A percentile compares a stretch with the other conserved stretches of the same genome.
These are phyloP conservation scores for Neonectria magnoliae DNA, from an alignment of 2,329 filamentous ascomycete species.

Conservation along the genomic window DNA sequence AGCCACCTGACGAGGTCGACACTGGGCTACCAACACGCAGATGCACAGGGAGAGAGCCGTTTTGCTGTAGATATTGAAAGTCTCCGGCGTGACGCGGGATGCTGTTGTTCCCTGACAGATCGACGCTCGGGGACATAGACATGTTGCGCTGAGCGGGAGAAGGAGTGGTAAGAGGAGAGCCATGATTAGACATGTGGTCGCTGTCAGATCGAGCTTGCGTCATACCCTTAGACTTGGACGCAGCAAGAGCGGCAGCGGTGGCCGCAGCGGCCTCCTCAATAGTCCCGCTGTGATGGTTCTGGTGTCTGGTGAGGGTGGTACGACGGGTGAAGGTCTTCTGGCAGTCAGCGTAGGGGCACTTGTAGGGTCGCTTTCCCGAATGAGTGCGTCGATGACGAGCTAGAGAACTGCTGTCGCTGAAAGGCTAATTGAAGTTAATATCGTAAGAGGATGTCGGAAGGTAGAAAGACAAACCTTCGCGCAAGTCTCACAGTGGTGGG, in stretches of 20 bases:
- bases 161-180: slow-evolving; percentile 80
- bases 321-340: slow-evolving; percentile 98
- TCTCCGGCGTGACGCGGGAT: slow-evolving; percentile 73
- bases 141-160: slow-evolving; percentile 83
- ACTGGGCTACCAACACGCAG: slow-evolving; percentile 79
- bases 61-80: slow-evolving; percentile 77
- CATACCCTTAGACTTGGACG: slow-evolving; percentile 53
- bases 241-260: slow-evolving; percentile 84
- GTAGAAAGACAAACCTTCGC: slow-evolving; percentile 76
- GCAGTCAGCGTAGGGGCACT: slow-evolving; percentile 96
- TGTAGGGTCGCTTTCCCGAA: slow-evolving; percentile 94
- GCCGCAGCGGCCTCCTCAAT: slow-evolving; percentile 92
- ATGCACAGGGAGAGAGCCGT: slow-evolving; percentile 83
- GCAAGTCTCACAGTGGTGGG: slow-evolving; percentile 96
- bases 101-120: slow-evolving; percentile 73
- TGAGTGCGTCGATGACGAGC: slow-evolving; percentile 95
- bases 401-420: slow-evolving; percentile 94
- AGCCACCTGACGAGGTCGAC: slow-evolving; percentile 70
- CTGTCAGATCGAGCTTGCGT: slow-evolving; percentile 72
- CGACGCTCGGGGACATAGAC: slow-evolving; percentile 82
- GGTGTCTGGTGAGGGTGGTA: slow-evolving; percentile 93
- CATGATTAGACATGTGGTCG: slow-evolving; percentile 75
- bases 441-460: neutral
- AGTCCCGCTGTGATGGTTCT: slow-evolving; percentile 94
- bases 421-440: slow-evolving; percentile 69